Evolutionary conservation across 129 eudicot genomes (phyloP).

Genomic region (Flaveria brownii): DNA sequence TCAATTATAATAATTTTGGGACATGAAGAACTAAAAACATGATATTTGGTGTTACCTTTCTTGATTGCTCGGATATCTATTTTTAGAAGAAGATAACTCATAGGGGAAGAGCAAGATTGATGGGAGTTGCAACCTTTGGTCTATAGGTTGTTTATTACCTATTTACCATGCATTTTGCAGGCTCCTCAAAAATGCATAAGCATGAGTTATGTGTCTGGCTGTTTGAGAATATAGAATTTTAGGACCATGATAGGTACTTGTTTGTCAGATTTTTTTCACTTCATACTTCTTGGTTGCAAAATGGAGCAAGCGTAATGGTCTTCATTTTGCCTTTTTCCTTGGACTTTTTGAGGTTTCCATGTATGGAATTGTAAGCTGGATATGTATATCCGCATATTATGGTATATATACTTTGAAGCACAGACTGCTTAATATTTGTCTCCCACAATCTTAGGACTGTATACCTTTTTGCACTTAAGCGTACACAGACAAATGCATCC

Average conservation of each 20-base stretch:
- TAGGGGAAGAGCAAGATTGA: slow-evolving; percentile 1
- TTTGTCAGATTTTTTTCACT: slow-evolving; percentile 1
- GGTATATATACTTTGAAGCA: not conserved
- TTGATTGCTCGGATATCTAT: slow-evolving; percentile 4
- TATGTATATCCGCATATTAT: not conserved
- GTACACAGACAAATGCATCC: not conserved
- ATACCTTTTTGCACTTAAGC: not conserved
- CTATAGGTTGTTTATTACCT: not conserved
- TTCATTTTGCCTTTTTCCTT: not conserved
- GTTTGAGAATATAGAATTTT: slow-evolving; percentile 6
- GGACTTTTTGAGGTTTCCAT: not conserved
- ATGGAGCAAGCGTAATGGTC: not conserved
- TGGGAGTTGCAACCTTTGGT: not conserved
- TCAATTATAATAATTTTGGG: slow-evolving; percentile 10
- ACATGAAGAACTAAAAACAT: not conserved
- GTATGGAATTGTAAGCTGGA: not conserved
- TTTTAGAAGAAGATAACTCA: not conserved
- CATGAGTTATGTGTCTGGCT: not conserved
- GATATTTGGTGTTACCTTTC: slow-evolving; percentile 1
- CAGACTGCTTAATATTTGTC: not conserved
- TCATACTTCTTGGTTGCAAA: not conserved
- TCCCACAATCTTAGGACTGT: not conserved
- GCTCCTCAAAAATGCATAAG: not conserved
- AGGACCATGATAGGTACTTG: not conserved
- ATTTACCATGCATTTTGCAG: not conserved